Evolutionary conservation across 2,329 filamentous ascomycete genomes (phyloP).

Genomic region (Trichoderma oligosporum): DNA sequence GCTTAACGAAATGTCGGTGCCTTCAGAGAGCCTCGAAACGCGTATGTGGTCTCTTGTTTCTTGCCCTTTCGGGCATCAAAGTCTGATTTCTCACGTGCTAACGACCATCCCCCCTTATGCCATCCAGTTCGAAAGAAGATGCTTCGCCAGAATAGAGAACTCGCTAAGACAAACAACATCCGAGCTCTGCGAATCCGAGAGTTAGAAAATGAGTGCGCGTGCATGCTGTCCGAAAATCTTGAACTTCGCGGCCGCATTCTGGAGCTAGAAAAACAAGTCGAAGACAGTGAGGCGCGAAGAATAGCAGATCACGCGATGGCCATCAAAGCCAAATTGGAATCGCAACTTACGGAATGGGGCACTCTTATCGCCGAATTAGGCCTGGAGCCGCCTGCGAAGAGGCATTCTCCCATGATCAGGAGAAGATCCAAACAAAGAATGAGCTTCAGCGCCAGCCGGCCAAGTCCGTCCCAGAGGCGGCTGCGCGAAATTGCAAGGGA

Average conservation of each 20-base stretch:
- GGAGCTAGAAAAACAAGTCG: constrained; percentile 63
- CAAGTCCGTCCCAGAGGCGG: constrained; percentile 53
- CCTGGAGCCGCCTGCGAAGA: constrained; percentile 53
- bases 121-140: constrained; percentile 70
- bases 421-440: constrained; percentile 41
- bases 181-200: constrained; percentile 73
- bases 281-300: constrained; percentile 55
- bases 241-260: constrained; percentile 67
- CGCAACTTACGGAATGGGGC: constrained; percentile 68
- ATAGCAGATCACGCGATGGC: constrained; percentile 63
- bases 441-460: constrained; percentile 38
- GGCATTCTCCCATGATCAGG: constrained; percentile 40
- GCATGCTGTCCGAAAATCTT: constrained; percentile 75
- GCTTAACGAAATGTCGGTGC: constrained; percentile 69
- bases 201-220: constrained; percentile 71
- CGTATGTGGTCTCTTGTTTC: constrained; percentile 47
- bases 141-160: constrained; percentile 78
- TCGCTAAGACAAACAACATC: constrained; percentile 72
- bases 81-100: constrained; percentile 13
- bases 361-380: constrained; percentile 64
- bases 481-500: constrained; percentile 56
- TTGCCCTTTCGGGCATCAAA: constrained; percentile 5
- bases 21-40: constrained; percentile 67
- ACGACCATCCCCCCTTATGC: constrained; percentile 18
- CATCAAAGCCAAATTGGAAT: constrained; percentile 68